Evolutionary conservation across 345 rosid genomes (phyloP), one percentile per base, ranked within the genome.

Genomic region (Aethionema arabicum): DNA sequence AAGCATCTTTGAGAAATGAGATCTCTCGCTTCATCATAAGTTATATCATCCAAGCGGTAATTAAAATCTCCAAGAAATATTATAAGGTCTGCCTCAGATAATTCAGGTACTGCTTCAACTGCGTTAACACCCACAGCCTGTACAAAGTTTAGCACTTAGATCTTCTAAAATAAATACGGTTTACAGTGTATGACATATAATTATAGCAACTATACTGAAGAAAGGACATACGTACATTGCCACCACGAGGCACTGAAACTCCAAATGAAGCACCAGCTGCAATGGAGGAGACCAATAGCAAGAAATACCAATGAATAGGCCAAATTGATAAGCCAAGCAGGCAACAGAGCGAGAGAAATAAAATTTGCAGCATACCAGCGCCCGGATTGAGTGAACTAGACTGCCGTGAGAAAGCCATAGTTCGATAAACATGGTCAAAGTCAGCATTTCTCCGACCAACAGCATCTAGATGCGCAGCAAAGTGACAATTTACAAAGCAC

Each of bases 1-100:
- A 87, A 85, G 78, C 80, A 72, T 74, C 95, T 76, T 74, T 87
- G 95, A 39, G 91, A 83, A 43, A 87, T 80, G 57, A 83, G 78
- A 75, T 87, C 95, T 73, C 95, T 80, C 32, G 95, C 90, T 79
- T 87, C 95, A 71, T 87, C 95, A 63, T 85, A 82, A 59, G 91
- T 77, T 76, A 87, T 83, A 52, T 77, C 91, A 74, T 80, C 87
- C 78, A 87, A 84, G 40, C 95, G 77, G 63, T 85, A 87, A 67
- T 87, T 87, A 63, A 87, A 81, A 72, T 87, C 95, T 11, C 95
- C 95, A 69, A 87, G 78, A 76, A 85, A 87, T 74, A 87, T 72
- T 49, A 85, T 76, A 82, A 87, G 77, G 69, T 87, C 95, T 74
- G 89, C 95, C 72, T 87, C 91, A 7, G 91, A 74, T 70, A 87